Evolutionary conservation across 2,329 filamentous ascomycete species (phyloP), one percentile per base, ranked within the genome.

Genomic region (Fusarium agapanthi): DNA sequence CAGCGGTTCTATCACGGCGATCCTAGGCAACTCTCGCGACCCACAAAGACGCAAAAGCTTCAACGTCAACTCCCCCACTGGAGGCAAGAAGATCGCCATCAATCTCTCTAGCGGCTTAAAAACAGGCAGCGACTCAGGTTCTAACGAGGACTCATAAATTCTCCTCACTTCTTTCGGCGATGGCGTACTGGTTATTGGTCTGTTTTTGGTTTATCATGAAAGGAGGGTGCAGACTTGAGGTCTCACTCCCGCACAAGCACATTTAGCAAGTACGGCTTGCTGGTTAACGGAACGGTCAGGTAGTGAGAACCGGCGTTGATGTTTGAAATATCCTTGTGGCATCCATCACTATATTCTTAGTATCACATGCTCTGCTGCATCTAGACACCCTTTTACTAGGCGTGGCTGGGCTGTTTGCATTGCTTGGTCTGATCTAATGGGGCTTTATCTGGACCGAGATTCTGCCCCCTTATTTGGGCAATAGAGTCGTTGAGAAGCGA

Each of bases 21-120:
- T 80, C 6, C 80, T 83, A 26, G 71, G 75, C 41, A 73, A 81
- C 20, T 77, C 83, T n/a, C 81, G 81, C 24, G 72, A 71, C 20
- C 73, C 72, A 34, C 75, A 77, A 47, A 78, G 80, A 67, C 80
- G 83, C 22, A 80, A 86, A 78, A 83, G 83, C 57, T 85, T 87
- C 69, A 81, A 81, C 6, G 80, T 81, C 26, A 79, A 83, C 57
- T 79, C 83, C 11, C 83, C 82, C 30, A 81, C 80, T 41, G 80
- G 81, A 38, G 81, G 80, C 10, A 88, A 84, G 73, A 90, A 89
- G 79, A 90, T 90, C 75, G 84, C 88, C 61, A 90, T 90, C 73
- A 89, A 86, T 75, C 81, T 90, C 38, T 86, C 87, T 11, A 80
- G 87, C 9, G 81, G 82, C 37, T 73, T 86, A 32, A 85, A 83